These are phyloP conservation scores for Syzygium grande DNA, from an alignment of 345 rosid species.

Conservation along the genomic window DNA sequence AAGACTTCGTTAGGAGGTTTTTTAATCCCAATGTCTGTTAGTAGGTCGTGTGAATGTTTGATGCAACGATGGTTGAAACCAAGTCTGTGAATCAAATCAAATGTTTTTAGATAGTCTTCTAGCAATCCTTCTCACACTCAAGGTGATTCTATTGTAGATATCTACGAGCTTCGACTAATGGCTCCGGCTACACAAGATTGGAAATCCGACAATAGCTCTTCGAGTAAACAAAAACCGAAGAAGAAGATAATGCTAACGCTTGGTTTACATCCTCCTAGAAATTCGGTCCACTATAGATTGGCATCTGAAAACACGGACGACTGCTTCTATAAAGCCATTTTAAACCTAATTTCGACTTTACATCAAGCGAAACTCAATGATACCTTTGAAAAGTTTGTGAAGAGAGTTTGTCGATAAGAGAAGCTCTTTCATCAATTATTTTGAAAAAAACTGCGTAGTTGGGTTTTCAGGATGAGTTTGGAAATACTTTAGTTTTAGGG, in stretches of 20 bases:
- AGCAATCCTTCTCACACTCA: background rate
- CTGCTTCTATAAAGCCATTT: background rate
- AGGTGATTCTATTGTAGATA: background rate
- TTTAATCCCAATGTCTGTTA: too few relatives aligned
- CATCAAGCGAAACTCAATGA: background rate
- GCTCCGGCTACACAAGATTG: background rate
- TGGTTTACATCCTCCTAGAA: background rate
- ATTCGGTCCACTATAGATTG: background rate
- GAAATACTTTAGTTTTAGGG: background rate
- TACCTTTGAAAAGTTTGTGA: background rate
- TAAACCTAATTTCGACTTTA: background rate
- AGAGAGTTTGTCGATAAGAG: background rate
- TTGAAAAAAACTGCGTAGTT: background rate
- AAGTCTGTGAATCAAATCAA: background rate
- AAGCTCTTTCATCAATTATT: background rate
- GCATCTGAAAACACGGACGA: background rate
- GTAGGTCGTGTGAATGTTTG: too few relatives aligned
- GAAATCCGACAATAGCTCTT: background rate
- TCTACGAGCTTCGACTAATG: background rate
- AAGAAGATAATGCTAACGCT: background rate
- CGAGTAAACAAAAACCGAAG: background rate
- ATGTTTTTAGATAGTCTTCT: background rate
- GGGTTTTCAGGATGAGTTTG: background rate
- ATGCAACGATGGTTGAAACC: too few relatives aligned
- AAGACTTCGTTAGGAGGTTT: too few relatives aligned